A percentile compares a stretch with the other conserved stretches of the same genome.
phyloP scores from a whole-genome alignment of 768 basidiomycete species.

The Boletus insuetus region DNA sequence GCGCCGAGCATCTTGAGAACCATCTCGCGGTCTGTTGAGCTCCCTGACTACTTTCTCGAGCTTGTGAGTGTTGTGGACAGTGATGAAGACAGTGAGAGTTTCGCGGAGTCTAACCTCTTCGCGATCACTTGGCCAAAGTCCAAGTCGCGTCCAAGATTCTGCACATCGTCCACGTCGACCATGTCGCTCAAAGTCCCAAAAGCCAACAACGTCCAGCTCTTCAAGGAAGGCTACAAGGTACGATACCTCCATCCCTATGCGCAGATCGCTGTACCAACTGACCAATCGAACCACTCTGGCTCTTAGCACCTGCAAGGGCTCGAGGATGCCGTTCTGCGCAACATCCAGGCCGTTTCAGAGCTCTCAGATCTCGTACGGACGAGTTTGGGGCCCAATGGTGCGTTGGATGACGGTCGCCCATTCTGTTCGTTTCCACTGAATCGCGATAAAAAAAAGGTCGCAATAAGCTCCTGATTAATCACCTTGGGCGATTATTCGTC shows the following conservation, averaged over 20 bases:
- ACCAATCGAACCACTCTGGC: conserved; percentile 1
- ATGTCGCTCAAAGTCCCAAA: conserved; percentile 98
- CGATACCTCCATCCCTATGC: not conserved
- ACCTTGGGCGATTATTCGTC: conserved; percentile 92
- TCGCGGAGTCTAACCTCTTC: conserved; percentile 11
- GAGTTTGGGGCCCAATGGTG: conserved; percentile 95
- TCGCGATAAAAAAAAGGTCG: conserved; percentile 53
- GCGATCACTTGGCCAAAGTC: not conserved
- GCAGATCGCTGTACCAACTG: conserved; percentile 2
- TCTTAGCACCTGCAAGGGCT: conserved; percentile 77
- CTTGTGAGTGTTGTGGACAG: not conserved
- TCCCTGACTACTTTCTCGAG: too few relatives aligned
- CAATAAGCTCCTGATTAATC: conserved; percentile 98
- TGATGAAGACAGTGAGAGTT: not conserved
- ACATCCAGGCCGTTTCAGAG: conserved; percentile 95
- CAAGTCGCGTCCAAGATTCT: conserved; percentile 11
- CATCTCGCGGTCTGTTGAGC: conserved; percentile 33
- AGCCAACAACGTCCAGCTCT: conserved; percentile 82
- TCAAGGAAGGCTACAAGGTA: conserved; percentile 98
- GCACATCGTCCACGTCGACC: conserved; percentile 11
- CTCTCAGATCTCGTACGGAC: conserved; percentile 93
- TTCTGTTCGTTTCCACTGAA: not conserved
- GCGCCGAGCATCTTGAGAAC: conserved; percentile 50
- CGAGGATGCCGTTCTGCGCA: conserved; percentile 95
- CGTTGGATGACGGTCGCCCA: conserved; percentile 26